phyloP scores from a whole-genome alignment of 495 filamentous ascomycete species.

The Penicillium waksmanii region DNA sequence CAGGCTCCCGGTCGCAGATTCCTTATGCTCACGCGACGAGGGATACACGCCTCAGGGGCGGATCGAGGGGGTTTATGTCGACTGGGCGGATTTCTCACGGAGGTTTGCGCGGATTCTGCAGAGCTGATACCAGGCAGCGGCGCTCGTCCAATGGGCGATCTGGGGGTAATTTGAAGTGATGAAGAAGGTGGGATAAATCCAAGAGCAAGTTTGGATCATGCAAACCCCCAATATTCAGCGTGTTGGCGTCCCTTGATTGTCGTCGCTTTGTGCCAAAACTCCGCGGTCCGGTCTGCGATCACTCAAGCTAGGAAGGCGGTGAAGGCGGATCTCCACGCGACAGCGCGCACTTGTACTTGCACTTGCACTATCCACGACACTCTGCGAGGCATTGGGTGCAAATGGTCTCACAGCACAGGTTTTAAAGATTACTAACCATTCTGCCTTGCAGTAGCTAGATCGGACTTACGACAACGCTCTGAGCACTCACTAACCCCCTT shows the following conservation, averaged over 20 bases:
- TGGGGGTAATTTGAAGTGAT: background rate
- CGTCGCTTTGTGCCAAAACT: slow-evolving; percentile 3
- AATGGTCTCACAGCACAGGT: too few species aligned
- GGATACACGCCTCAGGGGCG: background rate
- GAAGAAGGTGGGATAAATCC: background rate
- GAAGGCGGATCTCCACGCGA: background rate
- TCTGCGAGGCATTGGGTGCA: background rate
- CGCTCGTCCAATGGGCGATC: slow-evolving; percentile 8
- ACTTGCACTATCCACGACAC: background rate
- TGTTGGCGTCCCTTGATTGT: slow-evolving; percentile 21
- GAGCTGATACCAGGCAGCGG: slow-evolving; percentile 6
- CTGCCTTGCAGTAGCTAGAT: too few species aligned
- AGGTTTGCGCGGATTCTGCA: slow-evolving; percentile 15
- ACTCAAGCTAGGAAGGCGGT: slow-evolving; percentile 24
- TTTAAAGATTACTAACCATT: too few species aligned
- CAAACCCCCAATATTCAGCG: slow-evolving; percentile 7
- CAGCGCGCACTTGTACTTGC: too few species aligned
- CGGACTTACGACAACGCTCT: too few species aligned
- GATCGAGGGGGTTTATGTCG: slow-evolving; percentile 6
- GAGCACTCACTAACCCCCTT: too few species aligned
- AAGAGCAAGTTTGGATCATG: slow-evolving; percentile 14
- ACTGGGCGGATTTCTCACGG: slow-evolving; percentile 13
- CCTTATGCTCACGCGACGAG: slow-evolving; percentile 6
- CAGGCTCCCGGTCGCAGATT: background rate
- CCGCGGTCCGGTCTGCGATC: background rate